phyloP scores from a whole-genome alignment of 352 stramenopile species.

The Stephanocyclus meneghinianus region DNA sequence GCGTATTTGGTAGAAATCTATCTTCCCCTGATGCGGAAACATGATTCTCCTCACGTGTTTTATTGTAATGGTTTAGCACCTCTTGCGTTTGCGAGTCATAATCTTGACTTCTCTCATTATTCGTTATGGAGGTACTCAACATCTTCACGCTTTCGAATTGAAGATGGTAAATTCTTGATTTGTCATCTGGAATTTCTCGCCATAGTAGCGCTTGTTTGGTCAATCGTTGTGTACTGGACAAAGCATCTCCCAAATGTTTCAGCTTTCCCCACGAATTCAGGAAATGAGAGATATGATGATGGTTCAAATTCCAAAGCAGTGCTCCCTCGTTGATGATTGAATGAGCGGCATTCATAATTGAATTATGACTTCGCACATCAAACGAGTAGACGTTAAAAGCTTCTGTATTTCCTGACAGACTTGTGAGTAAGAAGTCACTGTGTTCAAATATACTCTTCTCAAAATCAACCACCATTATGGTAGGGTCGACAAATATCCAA shows the following conservation, averaged over 20 bases:
- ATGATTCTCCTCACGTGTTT: neutral
- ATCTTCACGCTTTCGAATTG: neutral
- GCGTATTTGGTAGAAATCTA: too few relatives aligned
- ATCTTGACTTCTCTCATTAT: neutral
- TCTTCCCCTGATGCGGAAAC: neutral
- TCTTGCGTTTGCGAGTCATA: neutral
- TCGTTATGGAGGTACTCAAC: neutral
- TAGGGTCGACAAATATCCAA: constrained; percentile 18
- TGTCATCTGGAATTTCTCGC: constrained; percentile 16
- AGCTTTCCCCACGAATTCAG: constrained; percentile 3
- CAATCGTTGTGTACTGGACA: neutral
- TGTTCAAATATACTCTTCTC: constrained; percentile 14
- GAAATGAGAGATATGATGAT: constrained; percentile 2
- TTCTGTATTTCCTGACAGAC: neutral
- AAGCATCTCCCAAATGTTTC: constrained; percentile 1
- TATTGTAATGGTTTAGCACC: neutral
- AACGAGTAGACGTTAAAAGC: neutral
- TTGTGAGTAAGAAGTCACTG: neutral
- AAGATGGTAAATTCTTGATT: constrained; percentile 12
- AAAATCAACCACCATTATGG: constrained; percentile 14
- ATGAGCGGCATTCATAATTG: neutral
- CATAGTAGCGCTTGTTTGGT: neutral
- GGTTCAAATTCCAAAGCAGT: constrained; percentile 12
- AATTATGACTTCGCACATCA: neutral
- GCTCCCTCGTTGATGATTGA: neutral